phyloP scores from a whole-genome alignment of 2,329 filamentous ascomycete genomes.

The Xenoacremonium recifei region DNA sequence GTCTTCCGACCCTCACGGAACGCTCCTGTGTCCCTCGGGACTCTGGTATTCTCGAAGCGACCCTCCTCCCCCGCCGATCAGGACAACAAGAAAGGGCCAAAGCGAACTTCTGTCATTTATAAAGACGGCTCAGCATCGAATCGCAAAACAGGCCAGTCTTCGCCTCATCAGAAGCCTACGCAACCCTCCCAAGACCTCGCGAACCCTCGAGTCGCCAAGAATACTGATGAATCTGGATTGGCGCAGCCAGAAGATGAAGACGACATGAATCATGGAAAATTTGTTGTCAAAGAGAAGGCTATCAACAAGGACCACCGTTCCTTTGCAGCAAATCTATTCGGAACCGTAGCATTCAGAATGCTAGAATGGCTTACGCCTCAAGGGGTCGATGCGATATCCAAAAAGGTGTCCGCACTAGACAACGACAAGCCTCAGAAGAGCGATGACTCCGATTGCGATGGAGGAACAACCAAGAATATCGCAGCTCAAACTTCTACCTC shows the following conservation, averaged over 20 bases:
- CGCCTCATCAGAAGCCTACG: too few relatives aligned
- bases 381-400: constrained; percentile 49
- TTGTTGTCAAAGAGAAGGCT: constrained; percentile 45
- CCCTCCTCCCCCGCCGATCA: constrained; percentile 16
- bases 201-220: too few relatives aligned
- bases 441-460: constrained; percentile 1
- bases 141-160: too few relatives aligned
- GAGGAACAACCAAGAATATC: too few relatives aligned
- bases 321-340: constrained; percentile 63
- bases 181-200: too few relatives aligned
- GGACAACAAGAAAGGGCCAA: too few relatives aligned
- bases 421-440: neutral
- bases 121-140: too few relatives aligned
- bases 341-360: constrained; percentile 67
- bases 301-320: constrained; percentile 57
- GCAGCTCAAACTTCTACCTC: too few relatives aligned
- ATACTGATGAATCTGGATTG: too few relatives aligned
- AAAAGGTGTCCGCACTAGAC: constrained; percentile 28
- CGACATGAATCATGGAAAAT: too few relatives aligned
- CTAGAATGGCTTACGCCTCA: constrained; percentile 67
- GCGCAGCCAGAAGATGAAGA: too few relatives aligned
- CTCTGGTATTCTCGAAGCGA: constrained; percentile 43
- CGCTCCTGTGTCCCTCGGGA: constrained; percentile 44
- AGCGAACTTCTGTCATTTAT: too few relatives aligned
- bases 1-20: constrained; percentile 42